These are phyloP conservation scores for Streptanthus diversifolius DNA, from an alignment of 345 rosid genomes.

Conservation along the genomic window DNA sequence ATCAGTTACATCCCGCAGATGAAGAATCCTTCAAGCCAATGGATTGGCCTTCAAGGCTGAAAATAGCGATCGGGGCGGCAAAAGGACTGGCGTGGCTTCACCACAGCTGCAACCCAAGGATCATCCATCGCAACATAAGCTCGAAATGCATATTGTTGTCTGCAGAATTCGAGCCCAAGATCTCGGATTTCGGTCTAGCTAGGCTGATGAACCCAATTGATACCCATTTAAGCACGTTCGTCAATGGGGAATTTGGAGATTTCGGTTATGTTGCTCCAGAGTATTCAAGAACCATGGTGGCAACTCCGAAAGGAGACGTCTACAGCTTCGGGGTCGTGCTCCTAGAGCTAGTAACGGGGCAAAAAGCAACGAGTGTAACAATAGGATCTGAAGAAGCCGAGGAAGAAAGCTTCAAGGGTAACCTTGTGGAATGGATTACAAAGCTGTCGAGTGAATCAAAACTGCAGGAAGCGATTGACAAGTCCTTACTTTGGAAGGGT, in stretches of 20 bases:
- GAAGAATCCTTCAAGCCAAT: conserved; percentile 48
- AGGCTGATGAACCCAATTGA: conserved; percentile 95
- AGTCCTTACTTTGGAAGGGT: conserved; percentile 50
- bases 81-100: conserved; percentile 95
- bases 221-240: conserved; percentile 91
- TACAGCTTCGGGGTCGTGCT: conserved; percentile 95
- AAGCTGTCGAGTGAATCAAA: conserved; percentile 46
- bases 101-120: conserved; percentile 91
- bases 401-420: conserved; percentile 75
- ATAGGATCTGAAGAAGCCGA: conserved; percentile 49
- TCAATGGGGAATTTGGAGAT: conserved; percentile 97
- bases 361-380: conserved; percentile 64
- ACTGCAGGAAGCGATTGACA: conserved; percentile 66
- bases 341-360: conserved; percentile 88
- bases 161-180: conserved; percentile 76
- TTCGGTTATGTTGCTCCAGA: conserved; percentile 95
- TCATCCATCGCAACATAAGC: conserved; percentile 90
- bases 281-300: conserved; percentile 75
- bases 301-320: conserved; percentile 93
- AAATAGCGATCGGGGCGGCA: conserved; percentile 75
- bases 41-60: conserved; percentile 91
- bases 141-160: conserved; percentile 82
- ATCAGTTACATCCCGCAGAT: conserved; percentile 45
- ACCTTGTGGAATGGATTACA: conserved; percentile 76
- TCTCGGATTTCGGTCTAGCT: conserved; percentile 95